phyloP scores from a whole-genome alignment of 768 basidiomycete species.

The Agaricus blazei region DNA sequence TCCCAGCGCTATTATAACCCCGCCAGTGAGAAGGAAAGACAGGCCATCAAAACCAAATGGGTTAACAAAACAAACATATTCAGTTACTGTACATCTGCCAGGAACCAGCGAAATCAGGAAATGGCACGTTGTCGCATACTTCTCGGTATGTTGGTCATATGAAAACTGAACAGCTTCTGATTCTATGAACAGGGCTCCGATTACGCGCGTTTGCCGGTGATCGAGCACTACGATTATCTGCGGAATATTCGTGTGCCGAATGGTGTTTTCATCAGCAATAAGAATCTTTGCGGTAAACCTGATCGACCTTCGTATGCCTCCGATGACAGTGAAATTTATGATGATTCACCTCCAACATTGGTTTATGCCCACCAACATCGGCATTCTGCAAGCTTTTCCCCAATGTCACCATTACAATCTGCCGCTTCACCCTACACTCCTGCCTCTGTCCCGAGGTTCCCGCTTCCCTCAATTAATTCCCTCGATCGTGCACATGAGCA shows the following conservation, averaged over 20 bases:
- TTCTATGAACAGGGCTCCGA: constrained; percentile 49
- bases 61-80: constrained; percentile 84
- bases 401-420: constrained; percentile 14
- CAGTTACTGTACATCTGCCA: constrained; percentile 65
- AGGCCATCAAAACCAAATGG: constrained; percentile 74
- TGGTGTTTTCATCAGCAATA: constrained; percentile 71
- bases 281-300: constrained; percentile 36
- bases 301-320: constrained; percentile 42
- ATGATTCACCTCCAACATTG: constrained; percentile 21
- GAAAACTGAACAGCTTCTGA: constrained; percentile 9
- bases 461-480: constrained; percentile 6
- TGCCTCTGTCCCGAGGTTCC: background rate
- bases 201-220: constrained; percentile 62
- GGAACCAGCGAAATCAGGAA: constrained; percentile 54
- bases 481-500: constrained; percentile 4
- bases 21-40: constrained; percentile 67
- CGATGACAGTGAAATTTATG: constrained; percentile 38
- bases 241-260: constrained; percentile 61
- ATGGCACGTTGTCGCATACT: constrained; percentile 85
- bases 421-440: constrained; percentile 5
- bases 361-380: constrained; percentile 12
- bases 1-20: constrained; percentile 50
- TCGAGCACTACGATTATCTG: constrained; percentile 73
- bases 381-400: constrained; percentile 12
- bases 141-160: constrained; percentile 46